phyloP scores from a whole-genome alignment of 2,329 filamentous ascomycete species.

The Penicillium sp. region DNA sequence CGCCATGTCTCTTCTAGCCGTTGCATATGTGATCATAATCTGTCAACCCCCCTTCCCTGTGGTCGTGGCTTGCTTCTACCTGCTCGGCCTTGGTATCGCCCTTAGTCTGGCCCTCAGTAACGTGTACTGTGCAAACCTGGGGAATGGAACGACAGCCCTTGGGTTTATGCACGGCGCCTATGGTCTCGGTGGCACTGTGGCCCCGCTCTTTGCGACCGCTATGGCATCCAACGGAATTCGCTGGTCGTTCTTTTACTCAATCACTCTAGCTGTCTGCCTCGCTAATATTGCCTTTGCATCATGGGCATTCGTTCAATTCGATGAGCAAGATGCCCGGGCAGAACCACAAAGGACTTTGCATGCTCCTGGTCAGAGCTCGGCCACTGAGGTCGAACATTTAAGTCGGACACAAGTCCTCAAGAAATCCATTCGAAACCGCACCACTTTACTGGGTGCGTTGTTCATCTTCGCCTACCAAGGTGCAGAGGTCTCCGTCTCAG shows the following conservation, averaged over 20 bases:
- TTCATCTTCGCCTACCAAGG: constrained; percentile 88
- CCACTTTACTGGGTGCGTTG: constrained; percentile 69
- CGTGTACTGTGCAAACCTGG: constrained; percentile 55
- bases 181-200: constrained; percentile 61
- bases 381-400: constrained; percentile 24
- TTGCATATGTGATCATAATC: constrained; percentile 64
- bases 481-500: constrained; percentile 76
- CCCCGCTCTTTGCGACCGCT: constrained; percentile 71
- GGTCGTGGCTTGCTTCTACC: constrained; percentile 66
- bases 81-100: constrained; percentile 57
- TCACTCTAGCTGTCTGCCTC: constrained; percentile 59
- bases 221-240: constrained; percentile 60
- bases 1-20: constrained; percentile 57
- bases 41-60: constrained; percentile 67
- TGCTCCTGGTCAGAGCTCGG: constrained; percentile 42
- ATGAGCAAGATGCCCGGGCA: constrained; percentile 57
- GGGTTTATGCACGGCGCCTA: constrained; percentile 38
- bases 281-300: constrained; percentile 57
- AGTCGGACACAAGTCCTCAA: constrained; percentile 42
- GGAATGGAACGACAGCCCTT: constrained; percentile 52
- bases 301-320: constrained; percentile 70
- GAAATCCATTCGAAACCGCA: constrained; percentile 50
- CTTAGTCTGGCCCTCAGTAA: constrained; percentile 56
- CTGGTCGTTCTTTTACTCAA: constrained; percentile 72
- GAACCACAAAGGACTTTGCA: constrained; percentile 47